Evolutionary conservation across 352 stramenopile species (phyloP).

Genomic region (Phytopythium montanum): DNA sequence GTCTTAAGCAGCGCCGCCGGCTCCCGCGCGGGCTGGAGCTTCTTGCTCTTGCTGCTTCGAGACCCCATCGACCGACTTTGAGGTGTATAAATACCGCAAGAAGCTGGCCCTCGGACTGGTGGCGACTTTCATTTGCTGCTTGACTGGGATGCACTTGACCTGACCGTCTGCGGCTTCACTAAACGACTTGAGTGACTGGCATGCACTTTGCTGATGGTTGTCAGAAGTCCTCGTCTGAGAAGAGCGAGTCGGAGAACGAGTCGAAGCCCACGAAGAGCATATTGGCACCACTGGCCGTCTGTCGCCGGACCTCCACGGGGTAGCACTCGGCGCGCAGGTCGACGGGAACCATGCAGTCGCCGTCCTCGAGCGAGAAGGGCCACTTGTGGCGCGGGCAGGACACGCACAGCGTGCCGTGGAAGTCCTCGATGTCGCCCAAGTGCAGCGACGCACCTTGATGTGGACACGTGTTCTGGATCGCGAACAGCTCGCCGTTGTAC

Average conservation of each 20-base stretch:
- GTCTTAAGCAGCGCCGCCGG: constrained; percentile 43
- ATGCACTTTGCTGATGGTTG: background rate
- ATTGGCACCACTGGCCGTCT: constrained; percentile 43
- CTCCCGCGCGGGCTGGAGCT: constrained; percentile 22
- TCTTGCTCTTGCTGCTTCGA: constrained; percentile 21
- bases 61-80: constrained; percentile 23
- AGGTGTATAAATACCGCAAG: constrained; percentile 13
- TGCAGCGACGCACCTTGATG: constrained; percentile 79
- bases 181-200: background rate
- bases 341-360: constrained; percentile 52
- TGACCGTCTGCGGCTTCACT: background rate
- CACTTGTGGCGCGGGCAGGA: constrained; percentile 79
- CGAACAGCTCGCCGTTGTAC: constrained; percentile 59
- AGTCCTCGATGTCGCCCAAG: constrained; percentile 85
- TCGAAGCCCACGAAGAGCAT: constrained; percentile 73
- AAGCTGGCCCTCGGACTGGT: background rate
- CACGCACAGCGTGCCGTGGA: constrained; percentile 64
- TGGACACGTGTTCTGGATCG: constrained; percentile 75
- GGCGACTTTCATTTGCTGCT: background rate
- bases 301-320: constrained; percentile 45
- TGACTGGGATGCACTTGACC: background rate
- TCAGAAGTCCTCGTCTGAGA: constrained; percentile 80
- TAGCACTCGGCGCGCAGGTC: constrained; percentile 57
- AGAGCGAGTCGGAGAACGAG: constrained; percentile 47
- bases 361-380: constrained; percentile 77